Base-by-base conservation (phyloP, 176 grass and related monocot genomes). In the Avena insularis region DNA sequence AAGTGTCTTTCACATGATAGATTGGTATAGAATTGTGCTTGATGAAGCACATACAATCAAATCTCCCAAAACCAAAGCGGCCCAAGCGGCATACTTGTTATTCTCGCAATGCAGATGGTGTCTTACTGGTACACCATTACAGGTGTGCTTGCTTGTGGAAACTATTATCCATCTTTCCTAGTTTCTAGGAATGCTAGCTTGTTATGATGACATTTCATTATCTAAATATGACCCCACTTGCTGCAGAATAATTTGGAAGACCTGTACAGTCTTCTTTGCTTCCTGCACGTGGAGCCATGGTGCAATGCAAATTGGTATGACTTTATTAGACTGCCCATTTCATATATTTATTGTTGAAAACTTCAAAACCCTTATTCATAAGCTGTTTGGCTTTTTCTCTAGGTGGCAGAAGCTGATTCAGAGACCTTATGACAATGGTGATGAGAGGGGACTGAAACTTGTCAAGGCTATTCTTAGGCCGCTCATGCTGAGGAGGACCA, bases 21-120 rank as follows among this genome's bases (percentile, higher is more conserved):
- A 93, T 84, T 95, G 96, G 96, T 77, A 93, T 83, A 93, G 96
- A 92, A 71, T 98, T 51, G 93, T 98, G 40, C 85, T 98, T 75
- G 93, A 98, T 91, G 96, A 98, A 89, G 96, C 93, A 8, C 96
- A 98, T 70, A 95, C 66, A 36, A 98, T 98, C 64, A 98, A 98
- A 86, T 93, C 81, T 61, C 90, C 91, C 7, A 98, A 86, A 89
- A 89, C 88, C 60, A 91, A 82, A 90, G 90, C 56, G 16, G 93
- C 96, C 54, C 93, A 93, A 85, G 87, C 96, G 73, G 89, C 96
- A 48, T 93, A 86, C 84, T 84, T 76, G 57, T 93, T 98, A 61
- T 91, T 53, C 11, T 87, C 96, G 36, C 81, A 95, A 49, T 95
- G 93, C 91, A 92, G 93, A 87, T 98, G 93, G 96, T 98, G 96